Base-by-base conservation (phyloP, 2,329 filamentous ascomycete genomes). In the Plenodomus biglobosus region DNA sequence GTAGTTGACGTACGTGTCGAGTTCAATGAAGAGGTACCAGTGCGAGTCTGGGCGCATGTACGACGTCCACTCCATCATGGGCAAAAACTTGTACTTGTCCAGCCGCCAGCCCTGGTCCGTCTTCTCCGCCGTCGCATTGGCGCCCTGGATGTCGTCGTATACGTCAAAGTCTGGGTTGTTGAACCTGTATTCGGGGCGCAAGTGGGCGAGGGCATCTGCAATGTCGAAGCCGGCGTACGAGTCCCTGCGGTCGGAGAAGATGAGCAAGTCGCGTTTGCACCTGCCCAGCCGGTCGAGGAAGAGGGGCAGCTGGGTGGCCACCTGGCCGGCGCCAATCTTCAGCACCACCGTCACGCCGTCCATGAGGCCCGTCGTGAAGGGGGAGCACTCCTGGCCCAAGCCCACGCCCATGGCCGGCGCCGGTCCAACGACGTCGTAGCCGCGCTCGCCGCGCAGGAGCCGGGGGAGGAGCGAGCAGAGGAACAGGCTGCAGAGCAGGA, bases 161-260 rank as follows among this genome's bases (percentile, higher is more conserved):
- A 81, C 70, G 46, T 76, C 69, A 53, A 82, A 82, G 55, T 82
- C 79, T 13, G 73, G 65, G 44, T 80, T 73, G 24, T 70, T 66
- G 32, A 70, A 65, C 59, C 65, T 59, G 74, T 73, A 70, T 19
- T 67, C 62, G 44, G 62, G 60, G 30, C 61, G 62, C 40, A 81
- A 70, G 46, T 76, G 73, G 38, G 72, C 72, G n/a, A 83, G 73
- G 42, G 64, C 62, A 48, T 72, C 69, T 41, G 74, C 73, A 58
- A 82, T 75, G 51, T 80, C 70, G 72, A 73, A 50, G 76, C 73
- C 46, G 76, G 78, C 34, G 73, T 72, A 47, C 78, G 72, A 69
- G 59, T 82, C 80, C 34, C 78, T 78, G 56, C 78, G 78, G 64
- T 85, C 82, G 34, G 82, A 84, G 68, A 82, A 83, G 58, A 85